Evolutionary conservation across 345 rosid species (phyloP).

Genomic region (Hevea brasiliensis): DNA sequence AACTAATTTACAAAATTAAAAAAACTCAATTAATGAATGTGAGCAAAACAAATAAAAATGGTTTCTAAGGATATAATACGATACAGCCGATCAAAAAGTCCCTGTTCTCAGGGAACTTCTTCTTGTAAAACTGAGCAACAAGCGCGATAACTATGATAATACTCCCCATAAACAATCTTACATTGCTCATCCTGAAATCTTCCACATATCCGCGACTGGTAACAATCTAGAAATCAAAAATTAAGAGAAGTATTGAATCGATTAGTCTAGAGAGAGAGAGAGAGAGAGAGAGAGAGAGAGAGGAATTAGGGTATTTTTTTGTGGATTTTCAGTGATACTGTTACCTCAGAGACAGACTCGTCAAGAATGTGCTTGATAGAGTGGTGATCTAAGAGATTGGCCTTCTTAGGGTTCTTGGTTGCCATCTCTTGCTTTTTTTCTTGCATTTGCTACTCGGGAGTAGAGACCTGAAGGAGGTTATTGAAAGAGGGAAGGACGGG

Average conservation of each 20-base stretch:
- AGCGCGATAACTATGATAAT: slow-evolving; percentile 75
- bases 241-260: neutral
- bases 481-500: no score
- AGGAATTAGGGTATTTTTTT: slow-evolving; percentile 15
- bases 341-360: slow-evolving; percentile 87
- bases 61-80: slow-evolving; percentile 72
- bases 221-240: slow-evolving; percentile 50
- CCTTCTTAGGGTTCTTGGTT: slow-evolving; percentile 67
- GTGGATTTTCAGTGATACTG: neutral
- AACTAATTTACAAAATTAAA: neutral
- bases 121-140: slow-evolving; percentile 95
- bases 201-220: slow-evolving; percentile 79
- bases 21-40: neutral
- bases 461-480: neutral
- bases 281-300: no score
- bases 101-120: slow-evolving; percentile 92
- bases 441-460: slow-evolving; percentile 32
- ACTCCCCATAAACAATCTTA: slow-evolving; percentile 63
- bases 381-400: slow-evolving; percentile 89
- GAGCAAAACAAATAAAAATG: neutral
- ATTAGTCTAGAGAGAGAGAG: neutral
- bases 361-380: slow-evolving; percentile 94
- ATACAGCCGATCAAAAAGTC: slow-evolving; percentile 87
- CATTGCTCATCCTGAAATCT: slow-evolving; percentile 85
- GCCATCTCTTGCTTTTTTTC: slow-evolving; percentile 55